These are phyloP conservation scores for Vanrija sp. DNA, from an alignment of 1,284 basidiomycete genomes.

Conservation along the genomic window DNA sequence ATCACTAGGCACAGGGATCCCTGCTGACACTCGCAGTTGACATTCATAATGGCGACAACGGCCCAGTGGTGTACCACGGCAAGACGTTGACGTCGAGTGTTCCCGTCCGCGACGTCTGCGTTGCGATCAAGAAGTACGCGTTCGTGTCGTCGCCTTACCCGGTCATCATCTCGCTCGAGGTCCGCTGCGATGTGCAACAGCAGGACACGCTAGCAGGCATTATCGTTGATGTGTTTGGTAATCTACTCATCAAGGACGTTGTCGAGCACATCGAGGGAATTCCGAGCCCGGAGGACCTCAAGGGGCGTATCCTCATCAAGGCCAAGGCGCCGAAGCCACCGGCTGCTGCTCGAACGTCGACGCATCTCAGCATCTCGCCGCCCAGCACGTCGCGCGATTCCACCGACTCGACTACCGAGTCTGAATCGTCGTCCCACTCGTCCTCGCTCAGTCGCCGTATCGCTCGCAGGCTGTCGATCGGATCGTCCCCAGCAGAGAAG, in stretches of 20 bases:
- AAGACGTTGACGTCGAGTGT: conserved; percentile 88
- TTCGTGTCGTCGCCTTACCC: conserved; percentile 93
- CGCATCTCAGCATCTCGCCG: not conserved
- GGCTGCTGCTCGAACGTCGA: not conserved
- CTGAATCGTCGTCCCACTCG: conserved; percentile 34
- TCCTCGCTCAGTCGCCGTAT: conserved; percentile 15
- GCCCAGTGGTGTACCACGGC: conserved; percentile 84
- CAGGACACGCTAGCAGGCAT: conserved; percentile 78
- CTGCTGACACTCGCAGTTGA: conserved; percentile 63
- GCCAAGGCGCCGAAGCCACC: conserved; percentile 46
- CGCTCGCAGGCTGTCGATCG: conserved; percentile 30
- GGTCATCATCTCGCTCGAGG: conserved; percentile 89
- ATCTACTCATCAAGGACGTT: conserved; percentile 64
- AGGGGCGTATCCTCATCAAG: conserved; percentile 79
- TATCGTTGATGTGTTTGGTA: conserved; percentile 74
- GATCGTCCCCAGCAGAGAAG: conserved; percentile 1
- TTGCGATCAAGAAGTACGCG: conserved; percentile 85
- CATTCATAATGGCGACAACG: conserved; percentile 81
- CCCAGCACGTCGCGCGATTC: conserved; percentile 8
- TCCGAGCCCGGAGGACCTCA: conserved; percentile 84
- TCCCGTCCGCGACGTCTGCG: conserved; percentile 75
- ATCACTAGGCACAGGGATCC: conserved; percentile 1
- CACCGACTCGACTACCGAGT: conserved; percentile 42
- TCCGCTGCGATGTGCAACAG: conserved; percentile 78
- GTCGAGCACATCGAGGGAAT: conserved; percentile 53